phyloP scores from a whole-genome alignment of 768 basidiomycete species.

The Leccinum uliginosum region DNA sequence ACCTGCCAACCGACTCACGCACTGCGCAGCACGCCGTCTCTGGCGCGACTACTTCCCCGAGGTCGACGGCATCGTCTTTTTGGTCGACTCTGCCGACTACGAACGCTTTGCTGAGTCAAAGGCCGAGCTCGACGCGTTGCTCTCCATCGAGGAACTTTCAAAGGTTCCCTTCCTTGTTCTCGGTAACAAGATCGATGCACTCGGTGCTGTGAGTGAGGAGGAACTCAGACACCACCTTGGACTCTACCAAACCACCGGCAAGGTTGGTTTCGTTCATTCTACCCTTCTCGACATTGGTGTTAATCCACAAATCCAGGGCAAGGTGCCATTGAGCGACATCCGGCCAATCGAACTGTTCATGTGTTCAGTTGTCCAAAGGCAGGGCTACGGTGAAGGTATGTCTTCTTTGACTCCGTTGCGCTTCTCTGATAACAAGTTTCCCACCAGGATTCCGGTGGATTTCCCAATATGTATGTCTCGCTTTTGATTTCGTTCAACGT shows the following conservation, averaged over 20 bases:
- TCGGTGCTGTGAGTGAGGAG: slow-evolving; percentile 95
- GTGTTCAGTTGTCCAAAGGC: slow-evolving; percentile 99
- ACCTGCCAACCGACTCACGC: neutral
- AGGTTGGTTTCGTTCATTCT: slow-evolving; percentile 48
- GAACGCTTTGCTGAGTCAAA: slow-evolving; percentile 97
- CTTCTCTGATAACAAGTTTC: slow-evolving; percentile 2
- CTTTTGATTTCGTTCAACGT: neutral
- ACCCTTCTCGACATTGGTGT: neutral
- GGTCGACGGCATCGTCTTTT: slow-evolving; percentile 97
- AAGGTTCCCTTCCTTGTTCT: slow-evolving; percentile 98
- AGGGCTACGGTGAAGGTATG: slow-evolving; percentile 95
- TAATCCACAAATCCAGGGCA: slow-evolving; percentile 58
- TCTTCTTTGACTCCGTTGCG: neutral
- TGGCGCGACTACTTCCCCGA: slow-evolving; percentile 99
- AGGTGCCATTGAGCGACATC: slow-evolving; percentile 94
- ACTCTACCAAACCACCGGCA: slow-evolving; percentile 98
- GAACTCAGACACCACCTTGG: slow-evolving; percentile 94
- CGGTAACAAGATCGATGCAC: slow-evolving; percentile 99
- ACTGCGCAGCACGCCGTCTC: slow-evolving; percentile 76
- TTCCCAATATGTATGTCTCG: slow-evolving; percentile 83
- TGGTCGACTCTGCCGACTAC: slow-evolving; percentile 95
- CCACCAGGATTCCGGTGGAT: slow-evolving; percentile 85
- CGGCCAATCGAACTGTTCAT: slow-evolving; percentile 99
- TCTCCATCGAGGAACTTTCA: slow-evolving; percentile 90
- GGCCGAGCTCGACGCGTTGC: slow-evolving; percentile 92